Evolutionary conservation across 345 rosid genomes (phyloP).

Genomic region (Gossypium thurberi): DNA sequence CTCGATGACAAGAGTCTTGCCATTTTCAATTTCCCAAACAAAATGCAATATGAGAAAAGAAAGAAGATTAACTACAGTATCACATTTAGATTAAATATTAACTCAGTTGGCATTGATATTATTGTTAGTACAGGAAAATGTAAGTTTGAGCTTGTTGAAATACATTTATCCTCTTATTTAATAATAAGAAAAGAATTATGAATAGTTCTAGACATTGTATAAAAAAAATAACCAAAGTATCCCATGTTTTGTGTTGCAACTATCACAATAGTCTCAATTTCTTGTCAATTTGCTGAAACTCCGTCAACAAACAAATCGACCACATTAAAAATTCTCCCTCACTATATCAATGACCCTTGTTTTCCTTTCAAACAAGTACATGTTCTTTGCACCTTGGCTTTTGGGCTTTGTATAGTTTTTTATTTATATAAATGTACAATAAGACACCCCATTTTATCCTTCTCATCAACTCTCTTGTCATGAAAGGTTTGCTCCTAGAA

Average conservation of each 20-base stretch:
- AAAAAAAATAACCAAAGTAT: neutral
- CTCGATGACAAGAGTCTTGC: neutral
- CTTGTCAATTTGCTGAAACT: slow-evolving; percentile 18
- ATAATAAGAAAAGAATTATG: fast-evolving
- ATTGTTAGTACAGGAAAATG: too few relatives aligned
- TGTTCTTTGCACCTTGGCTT: slow-evolving; percentile 33
- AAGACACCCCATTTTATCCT: slow-evolving; percentile 2
- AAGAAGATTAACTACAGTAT: too few relatives aligned
- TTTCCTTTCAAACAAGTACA: slow-evolving; percentile 18
- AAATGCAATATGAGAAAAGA: neutral
- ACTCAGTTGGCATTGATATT: too few relatives aligned
- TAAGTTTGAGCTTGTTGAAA: too few relatives aligned
- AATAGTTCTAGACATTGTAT: too few relatives aligned
- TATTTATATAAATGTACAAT: neutral
- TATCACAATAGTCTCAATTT: slow-evolving; percentile 11
- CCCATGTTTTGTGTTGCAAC: slow-evolving; percentile 38
- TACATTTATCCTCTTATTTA: too few relatives aligned
- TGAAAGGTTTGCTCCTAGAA: slow-evolving; percentile 11
- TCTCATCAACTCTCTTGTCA: neutral
- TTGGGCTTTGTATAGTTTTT: neutral
- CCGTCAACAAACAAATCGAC: slow-evolving; percentile 21
- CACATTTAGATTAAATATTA: too few relatives aligned
- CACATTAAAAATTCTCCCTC: slow-evolving; percentile 9
- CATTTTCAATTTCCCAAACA: neutral
- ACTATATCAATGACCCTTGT: slow-evolving; percentile 7